Evolutionary conservation across 805 yeast species (phyloP), one percentile per base, ranked within the genome.

Genomic region (Starmerella geochares): DNA sequence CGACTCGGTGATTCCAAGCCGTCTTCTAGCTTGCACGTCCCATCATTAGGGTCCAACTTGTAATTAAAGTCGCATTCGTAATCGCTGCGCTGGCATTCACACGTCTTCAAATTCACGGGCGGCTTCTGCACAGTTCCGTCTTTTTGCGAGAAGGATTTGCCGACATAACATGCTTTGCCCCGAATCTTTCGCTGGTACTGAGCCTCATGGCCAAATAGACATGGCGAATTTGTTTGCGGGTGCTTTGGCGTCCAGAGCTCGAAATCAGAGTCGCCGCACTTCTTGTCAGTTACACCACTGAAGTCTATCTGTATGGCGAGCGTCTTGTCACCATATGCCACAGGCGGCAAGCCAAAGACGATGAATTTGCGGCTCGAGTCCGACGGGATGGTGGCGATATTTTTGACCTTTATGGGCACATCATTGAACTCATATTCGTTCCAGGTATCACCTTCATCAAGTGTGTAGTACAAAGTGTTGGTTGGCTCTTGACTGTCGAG

Each of bases 31-130:
- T 78, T 78, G 69, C 98, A 92, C 2, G 92, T 83, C 19, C 94
- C 94, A 61, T 86, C 95, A 0, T 59, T 53, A 10, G 46, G 47
- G 46, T 79, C 80, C 52, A 81, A 73, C 50, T 67, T 76, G 65
- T 72, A 88, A 66, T 88, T 88, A 70, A 80, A 86, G 65, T 92
- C 98, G 74, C 98, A 92, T 66, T 92, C 98, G 62, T 71, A 92
- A 61, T 90, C 98, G 47, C 76, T 75, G 65, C 95, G 76, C 0
- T 92, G 74, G 69, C 98, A 92, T 1, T 81, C 63, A 68, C 98
- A 92, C 63, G 84, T 80, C 52, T 78, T 71, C 10, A 75, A 63
- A 11, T 75, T 70, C 55, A 72, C 74, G 60, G 71, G 76, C 1
- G 84, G 47, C 42, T 3, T 24, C 21, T 24, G 20, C 23, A 38